Evolutionary conservation across 2,329 filamentous ascomycete species (phyloP).

Genomic region (Diplocarpon rosae): DNA sequence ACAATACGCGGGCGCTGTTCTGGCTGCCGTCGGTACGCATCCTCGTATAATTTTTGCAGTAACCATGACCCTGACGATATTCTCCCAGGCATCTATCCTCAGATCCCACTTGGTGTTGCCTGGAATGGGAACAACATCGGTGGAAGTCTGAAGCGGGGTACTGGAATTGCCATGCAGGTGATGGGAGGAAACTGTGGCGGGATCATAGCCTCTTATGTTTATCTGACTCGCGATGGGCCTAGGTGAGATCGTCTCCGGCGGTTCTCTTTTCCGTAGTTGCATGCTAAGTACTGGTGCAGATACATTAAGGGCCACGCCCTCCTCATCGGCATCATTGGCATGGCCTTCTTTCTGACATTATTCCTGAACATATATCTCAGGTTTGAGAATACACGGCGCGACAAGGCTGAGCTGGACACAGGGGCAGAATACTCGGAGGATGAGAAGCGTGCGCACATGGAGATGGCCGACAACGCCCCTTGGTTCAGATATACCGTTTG

Average conservation of each 20-base stretch:
- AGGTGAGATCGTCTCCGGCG: neutral
- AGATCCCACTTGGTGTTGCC: constrained; percentile 34
- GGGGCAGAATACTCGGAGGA: neutral
- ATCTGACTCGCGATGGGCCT: constrained; percentile 5
- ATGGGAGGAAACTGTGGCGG: constrained; percentile 22
- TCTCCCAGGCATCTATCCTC: constrained; percentile 32
- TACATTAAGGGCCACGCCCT: constrained; percentile 12
- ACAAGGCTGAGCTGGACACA: constrained; percentile 11
- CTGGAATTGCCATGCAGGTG: constrained; percentile 54
- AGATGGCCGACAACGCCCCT: constrained; percentile 7
- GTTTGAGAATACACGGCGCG: constrained; percentile 35
- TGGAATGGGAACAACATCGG: constrained; percentile 48
- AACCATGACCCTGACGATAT: neutral
- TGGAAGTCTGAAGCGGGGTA: constrained; percentile 43
- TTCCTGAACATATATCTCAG: constrained; percentile 32
- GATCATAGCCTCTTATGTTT: constrained; percentile 13
- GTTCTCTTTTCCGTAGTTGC: too few relatives aligned
- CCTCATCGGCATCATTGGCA: constrained; percentile 26
- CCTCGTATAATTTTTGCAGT: neutral
- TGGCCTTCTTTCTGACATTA: constrained; percentile 28
- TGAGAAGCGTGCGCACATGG: constrained; percentile 6
- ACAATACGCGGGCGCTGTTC: constrained; percentile 33
- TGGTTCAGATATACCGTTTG: constrained; percentile 11
- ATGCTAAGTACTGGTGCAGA: neutral
- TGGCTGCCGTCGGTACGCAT: constrained; percentile 25